phyloP scores from a whole-genome alignment of 2,329 filamentous ascomycete genomes.

The Colletotrichum sp. region DNA sequence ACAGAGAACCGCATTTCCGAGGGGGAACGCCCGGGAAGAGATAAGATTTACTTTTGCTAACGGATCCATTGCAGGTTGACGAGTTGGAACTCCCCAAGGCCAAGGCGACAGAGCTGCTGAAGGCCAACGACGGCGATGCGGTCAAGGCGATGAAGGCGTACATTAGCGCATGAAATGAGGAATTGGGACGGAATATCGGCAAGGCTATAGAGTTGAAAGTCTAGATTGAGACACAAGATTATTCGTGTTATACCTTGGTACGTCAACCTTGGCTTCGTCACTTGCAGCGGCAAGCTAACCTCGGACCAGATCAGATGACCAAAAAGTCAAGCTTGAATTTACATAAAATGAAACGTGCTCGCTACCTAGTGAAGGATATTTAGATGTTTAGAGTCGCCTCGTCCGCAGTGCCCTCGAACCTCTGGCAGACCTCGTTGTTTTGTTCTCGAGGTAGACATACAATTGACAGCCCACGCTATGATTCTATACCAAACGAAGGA shows the following conservation, averaged over 20 bases:
- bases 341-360: background rate
- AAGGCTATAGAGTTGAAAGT: background rate
- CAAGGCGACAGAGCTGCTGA: constrained; percentile 78
- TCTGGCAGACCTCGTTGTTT: background rate
- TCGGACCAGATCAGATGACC: constrained; percentile 1
- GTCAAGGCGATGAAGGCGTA: constrained; percentile 71
- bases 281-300: background rate
- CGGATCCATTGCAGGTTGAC: constrained; percentile 54
- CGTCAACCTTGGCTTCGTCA: background rate
- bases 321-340: background rate
- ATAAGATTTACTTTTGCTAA: background rate
- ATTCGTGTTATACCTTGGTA: constrained; percentile 4
- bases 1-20: background rate
- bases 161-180: constrained; percentile 29
- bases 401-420: background rate
- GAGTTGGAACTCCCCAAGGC: constrained; percentile 74
- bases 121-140: constrained; percentile 72
- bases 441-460: background rate
- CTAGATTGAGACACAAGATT: background rate
- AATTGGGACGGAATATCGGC: background rate
- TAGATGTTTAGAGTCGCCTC: background rate
- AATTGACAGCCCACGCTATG: background rate
- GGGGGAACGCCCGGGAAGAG: fast-evolving
- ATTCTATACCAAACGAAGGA: background rate
- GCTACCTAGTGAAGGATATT: background rate